phyloP scores from a whole-genome alignment of 164 flowering plant species.

The Nymphaea colorata region DNA sequence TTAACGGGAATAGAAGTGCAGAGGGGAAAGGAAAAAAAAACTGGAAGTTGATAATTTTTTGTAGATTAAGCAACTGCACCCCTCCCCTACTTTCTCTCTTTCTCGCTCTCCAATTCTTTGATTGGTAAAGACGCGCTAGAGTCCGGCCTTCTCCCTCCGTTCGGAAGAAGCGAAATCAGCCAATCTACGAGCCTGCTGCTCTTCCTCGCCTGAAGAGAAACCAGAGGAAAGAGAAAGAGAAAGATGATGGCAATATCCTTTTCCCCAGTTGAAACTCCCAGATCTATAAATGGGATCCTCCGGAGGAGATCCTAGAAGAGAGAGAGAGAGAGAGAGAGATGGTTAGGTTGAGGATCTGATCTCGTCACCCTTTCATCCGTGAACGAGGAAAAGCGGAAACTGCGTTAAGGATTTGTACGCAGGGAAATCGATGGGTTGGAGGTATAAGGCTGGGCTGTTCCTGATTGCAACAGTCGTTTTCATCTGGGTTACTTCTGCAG shows the following conservation, averaged over 20 bases:
- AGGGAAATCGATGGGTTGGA: conserved; percentile 51
- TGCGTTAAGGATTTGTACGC: neutral
- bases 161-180: no score
- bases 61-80: no score
- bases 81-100: no score
- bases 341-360: neutral
- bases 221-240: neutral
- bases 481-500: conserved; percentile 95
- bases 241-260: neutral
- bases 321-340: conserved; percentile 1
- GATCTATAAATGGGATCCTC: neutral
- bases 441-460: conserved; percentile 69
- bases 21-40: no score
- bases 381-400: neutral
- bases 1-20: no score
- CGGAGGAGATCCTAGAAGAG: neutral
- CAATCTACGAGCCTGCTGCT: no score
- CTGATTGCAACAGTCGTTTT: conserved; percentile 69
- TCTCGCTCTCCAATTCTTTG: no score
- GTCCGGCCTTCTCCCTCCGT: no score
- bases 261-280: neutral
- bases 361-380: neutral
- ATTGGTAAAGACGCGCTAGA: no score
- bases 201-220: no score
- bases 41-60: no score